Evolutionary conservation across 768 basidiomycete genomes (phyloP).

Genomic region (Kwoniella heveanensis): DNA sequence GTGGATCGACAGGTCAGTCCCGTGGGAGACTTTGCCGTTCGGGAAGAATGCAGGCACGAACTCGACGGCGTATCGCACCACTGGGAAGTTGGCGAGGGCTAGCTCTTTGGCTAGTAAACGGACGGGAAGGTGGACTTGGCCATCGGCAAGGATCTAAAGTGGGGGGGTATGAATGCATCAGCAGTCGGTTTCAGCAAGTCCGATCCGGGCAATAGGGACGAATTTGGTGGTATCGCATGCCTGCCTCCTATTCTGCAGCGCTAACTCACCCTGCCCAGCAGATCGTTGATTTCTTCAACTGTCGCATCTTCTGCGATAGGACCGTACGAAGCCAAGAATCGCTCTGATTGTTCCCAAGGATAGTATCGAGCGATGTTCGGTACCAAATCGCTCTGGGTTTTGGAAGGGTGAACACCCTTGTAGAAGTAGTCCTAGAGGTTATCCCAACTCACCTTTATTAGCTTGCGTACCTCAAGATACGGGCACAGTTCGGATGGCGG

Average conservation of each 20-base stretch:
- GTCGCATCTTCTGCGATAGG: conserved; percentile 58
- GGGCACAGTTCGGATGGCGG: too few relatives aligned
- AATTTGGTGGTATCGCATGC: too few relatives aligned
- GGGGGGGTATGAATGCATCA: too few relatives aligned
- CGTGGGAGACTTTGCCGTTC: conserved; percentile 71
- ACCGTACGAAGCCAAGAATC: conserved; percentile 60
- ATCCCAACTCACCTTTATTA: too few relatives aligned
- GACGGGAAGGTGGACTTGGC: conserved; percentile 66
- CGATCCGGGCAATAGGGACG: too few relatives aligned
- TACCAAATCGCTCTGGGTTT: conserved; percentile 61
- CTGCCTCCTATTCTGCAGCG: too few relatives aligned
- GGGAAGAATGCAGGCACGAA: conserved; percentile 69
- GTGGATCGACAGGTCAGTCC: conserved; percentile 67
- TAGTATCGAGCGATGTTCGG: conserved; percentile 68
- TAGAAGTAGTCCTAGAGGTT: conserved; percentile 63
- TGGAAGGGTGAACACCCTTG: conserved; percentile 68
- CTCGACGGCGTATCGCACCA: conserved; percentile 68
- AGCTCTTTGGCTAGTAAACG: conserved; percentile 68
- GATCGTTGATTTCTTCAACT: conserved; percentile 59
- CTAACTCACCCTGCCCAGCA: conserved; percentile 66
- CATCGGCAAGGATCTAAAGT: conserved; percentile 35
- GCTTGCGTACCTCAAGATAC: too few relatives aligned
- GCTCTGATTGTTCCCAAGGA: conserved; percentile 60
- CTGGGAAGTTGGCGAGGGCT: conserved; percentile 63
- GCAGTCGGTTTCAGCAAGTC: too few relatives aligned